Base-by-base conservation (phyloP, 768 basidiomycete genomes). In the Boletus coccyginus region DNA sequence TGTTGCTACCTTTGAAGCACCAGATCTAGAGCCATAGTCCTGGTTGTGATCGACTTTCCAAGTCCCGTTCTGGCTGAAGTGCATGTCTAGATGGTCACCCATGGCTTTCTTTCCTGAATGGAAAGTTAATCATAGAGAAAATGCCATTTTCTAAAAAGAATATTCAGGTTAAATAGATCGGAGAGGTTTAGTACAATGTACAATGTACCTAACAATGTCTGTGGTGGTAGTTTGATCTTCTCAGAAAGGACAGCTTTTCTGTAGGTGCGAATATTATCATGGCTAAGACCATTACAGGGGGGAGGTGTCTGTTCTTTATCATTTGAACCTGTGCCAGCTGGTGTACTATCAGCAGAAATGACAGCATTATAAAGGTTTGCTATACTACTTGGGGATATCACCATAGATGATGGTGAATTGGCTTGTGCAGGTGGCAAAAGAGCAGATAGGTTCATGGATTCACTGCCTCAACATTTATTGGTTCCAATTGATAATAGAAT, bases 41-140 rank as follows among this genome's bases (percentile, higher is more conserved):
- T 83, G 73, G 41, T 85, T 86, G 69, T 89, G 87, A 65, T 78
- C 85, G 27, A 87, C 85, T 71, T 90, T 90, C 57, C 88, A 83
- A 66, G n/a, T n/a, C n/a, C n/a, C n/a, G n/a, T 98, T 98, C 69
- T 96, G 89, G 68, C 87, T 81, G 75, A 97, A 98, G 72, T 99
- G 96, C 88, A 92, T 90, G 70, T 99, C 96, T 64, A 98, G 80
- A 68, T 99, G 97, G 55, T 87, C 84, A 63, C 95, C 84, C 78
- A 94, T 81, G 39, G 75, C 78, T 68, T 85, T 87, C 75, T 87
- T 92, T 57, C 91, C 74, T 94, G 89, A 35, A 83, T 75, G 24
- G 87, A 80, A 36, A 94, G 79, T 55, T 84, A 84, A 53, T 84
- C 80, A 66, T 93, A 94, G 58, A 96, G 71, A 24, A 77, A 74